Conservation (phyloP, 352 stramenopile genomes). For the Globisporangium iwayamae region DNA sequence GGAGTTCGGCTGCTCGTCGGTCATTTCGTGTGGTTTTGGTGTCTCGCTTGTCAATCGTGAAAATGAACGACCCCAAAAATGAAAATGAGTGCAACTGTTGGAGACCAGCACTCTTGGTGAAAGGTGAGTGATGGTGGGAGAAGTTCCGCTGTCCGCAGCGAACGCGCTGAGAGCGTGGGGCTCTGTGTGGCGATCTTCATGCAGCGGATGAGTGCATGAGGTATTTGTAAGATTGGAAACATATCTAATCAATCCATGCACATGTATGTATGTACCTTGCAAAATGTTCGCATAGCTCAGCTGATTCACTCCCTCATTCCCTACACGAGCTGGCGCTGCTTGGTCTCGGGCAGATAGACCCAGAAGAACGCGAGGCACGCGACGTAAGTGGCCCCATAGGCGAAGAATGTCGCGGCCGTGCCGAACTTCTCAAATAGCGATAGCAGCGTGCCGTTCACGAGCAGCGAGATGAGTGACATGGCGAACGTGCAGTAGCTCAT, state of each 20-base stretch:
- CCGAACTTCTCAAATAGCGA: conserved; percentile 69
- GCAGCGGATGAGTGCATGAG: no score
- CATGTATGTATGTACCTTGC: background rate
- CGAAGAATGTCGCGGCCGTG: conserved; percentile 59
- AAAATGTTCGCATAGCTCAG: background rate
- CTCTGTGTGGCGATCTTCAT: no score
- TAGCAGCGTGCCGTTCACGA: conserved; percentile 81
- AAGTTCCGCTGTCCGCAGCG: background rate
- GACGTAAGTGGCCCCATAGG: conserved; percentile 66
- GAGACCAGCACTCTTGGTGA: conserved; percentile 2
- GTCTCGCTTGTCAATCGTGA: conserved; percentile 8
- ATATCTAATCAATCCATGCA: no score
- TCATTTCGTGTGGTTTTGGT: background rate
- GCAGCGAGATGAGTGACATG: conserved; percentile 83
- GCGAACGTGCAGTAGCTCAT: conserved; percentile 89
- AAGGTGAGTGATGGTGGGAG: conserved; percentile 6
- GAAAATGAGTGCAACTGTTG: background rate
- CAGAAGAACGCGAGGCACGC: conserved; percentile 69
- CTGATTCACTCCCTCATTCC: background rate
- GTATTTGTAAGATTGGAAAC: no score
- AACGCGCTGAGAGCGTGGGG: conserved; percentile 2
- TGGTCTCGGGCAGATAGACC: conserved; percentile 71
- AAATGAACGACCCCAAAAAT: conserved; percentile 5
- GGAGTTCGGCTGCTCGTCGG: background rate
- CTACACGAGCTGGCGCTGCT: conserved; percentile 67